Evolutionary conservation across 768 basidiomycete species (phyloP).

Genomic region (Rhizopogon vulgaris): DNA sequence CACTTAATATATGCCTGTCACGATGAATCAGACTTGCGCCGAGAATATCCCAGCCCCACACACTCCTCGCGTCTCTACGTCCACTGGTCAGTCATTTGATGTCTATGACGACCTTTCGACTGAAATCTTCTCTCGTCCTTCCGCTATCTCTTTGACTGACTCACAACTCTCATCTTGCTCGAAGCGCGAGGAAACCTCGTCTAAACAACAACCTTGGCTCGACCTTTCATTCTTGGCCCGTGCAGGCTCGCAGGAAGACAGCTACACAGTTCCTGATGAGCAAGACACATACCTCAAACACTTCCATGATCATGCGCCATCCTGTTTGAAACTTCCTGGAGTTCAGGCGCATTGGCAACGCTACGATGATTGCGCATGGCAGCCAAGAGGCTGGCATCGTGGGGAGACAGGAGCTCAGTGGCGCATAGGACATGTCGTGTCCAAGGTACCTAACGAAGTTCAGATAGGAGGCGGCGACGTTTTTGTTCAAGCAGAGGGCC

Average conservation of each 20-base stretch:
- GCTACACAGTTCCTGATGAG: background rate
- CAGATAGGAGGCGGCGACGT: background rate
- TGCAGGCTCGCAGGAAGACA: background rate
- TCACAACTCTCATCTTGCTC: too few relatives aligned
- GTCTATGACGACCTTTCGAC: too few relatives aligned
- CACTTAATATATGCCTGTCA: too few relatives aligned
- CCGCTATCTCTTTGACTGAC: too few relatives aligned
- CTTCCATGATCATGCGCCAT: background rate
- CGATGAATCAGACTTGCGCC: too few relatives aligned
- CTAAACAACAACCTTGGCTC: background rate
- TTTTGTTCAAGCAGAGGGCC: background rate
- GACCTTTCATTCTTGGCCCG: background rate
- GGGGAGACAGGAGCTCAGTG: background rate
- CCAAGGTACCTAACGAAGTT: background rate
- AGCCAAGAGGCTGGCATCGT: background rate
- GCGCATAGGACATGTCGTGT: background rate
- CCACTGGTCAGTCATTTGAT: too few relatives aligned
- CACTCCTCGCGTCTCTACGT: too few relatives aligned
- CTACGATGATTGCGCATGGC: background rate
- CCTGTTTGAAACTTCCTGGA: background rate
- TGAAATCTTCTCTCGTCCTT: too few relatives aligned
- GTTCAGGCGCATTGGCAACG: background rate
- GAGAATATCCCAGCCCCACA: too few relatives aligned
- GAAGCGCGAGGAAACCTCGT: too few relatives aligned
- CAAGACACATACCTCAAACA: background rate